A percentile compares a stretch with the other conserved stretches of the same genome.
Conservation (phyloP, 2,329 filamentous ascomycete species). For the Fusarium heterosporum region DNA sequence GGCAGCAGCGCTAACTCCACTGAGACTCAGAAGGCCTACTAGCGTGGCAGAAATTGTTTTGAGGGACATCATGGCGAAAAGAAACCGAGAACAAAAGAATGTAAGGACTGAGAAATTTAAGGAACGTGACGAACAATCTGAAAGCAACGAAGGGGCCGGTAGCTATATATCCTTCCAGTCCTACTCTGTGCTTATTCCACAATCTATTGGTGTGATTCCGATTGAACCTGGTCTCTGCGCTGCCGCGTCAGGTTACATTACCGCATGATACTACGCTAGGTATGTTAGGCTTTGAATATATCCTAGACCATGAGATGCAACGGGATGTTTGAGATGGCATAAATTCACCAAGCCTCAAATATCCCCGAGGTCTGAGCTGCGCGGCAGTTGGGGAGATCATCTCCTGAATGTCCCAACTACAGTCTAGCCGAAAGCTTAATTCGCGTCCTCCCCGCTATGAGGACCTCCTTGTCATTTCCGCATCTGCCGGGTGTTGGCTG, state of each 20-base stretch:
- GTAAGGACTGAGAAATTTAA: background rate
- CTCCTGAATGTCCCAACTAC: background rate
- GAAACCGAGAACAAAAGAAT: background rate
- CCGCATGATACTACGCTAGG: background rate
- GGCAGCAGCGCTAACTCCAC: background rate
- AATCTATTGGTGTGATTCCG: no score
- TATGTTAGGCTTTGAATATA: constrained; percentile 4
- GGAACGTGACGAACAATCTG: background rate
- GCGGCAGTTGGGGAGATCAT: constrained; percentile 22
- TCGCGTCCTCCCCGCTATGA: constrained; percentile 2
- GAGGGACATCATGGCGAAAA: constrained; percentile 3
- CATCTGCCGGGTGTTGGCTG: constrained; percentile 1
- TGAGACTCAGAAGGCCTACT: constrained; percentile 29
- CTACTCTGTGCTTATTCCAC: background rate
- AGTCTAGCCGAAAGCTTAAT: constrained; percentile 21
- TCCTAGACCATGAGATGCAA: background rate
- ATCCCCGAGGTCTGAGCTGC: background rate
- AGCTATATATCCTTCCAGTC: constrained; percentile 11
- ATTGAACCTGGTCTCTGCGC: background rate
- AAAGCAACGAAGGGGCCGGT: background rate
- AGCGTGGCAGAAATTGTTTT: constrained; percentile 24
- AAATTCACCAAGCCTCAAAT: background rate
- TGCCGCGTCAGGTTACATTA: background rate
- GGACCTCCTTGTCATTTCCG: constrained; percentile 26
- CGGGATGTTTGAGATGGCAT: background rate